A percentile compares a stretch with the other conserved stretches of the same genome.
phyloP scores from a whole-genome alignment of 1,284 basidiomycete species.

The Entoloma clypeatum region DNA sequence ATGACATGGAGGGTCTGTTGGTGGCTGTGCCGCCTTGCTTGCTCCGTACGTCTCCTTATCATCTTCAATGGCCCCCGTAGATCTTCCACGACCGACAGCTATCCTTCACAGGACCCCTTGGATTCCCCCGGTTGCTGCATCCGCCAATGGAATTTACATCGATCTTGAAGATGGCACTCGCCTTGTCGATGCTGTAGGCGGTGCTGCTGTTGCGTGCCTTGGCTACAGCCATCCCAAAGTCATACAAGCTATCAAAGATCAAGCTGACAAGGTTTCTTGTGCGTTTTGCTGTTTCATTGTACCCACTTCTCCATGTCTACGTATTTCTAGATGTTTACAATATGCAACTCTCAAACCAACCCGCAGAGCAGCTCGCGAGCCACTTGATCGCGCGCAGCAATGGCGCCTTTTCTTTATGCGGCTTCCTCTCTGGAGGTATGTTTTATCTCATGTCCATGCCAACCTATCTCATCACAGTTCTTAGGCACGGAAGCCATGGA shows the following conservation, averaged over 20 bases:
- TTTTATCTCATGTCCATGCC: constrained; percentile 7
- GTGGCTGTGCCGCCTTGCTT: not conserved
- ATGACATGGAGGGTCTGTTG: constrained; percentile 21
- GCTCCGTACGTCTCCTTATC: too few relatives aligned
- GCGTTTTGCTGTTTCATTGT: constrained; percentile 20
- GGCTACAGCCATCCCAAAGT: constrained; percentile 74
- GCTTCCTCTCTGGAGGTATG: constrained; percentile 70
- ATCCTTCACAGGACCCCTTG: constrained; percentile 65
- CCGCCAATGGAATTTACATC: constrained; percentile 67
- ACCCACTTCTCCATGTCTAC: not conserved
- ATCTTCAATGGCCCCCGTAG: too few relatives aligned
- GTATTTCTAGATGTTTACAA: constrained; percentile 67
- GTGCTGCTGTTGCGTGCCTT: constrained; percentile 79
- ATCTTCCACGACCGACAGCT: constrained; percentile 28
- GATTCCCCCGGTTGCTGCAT: constrained; percentile 62
- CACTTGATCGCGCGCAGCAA: constrained; percentile 56
- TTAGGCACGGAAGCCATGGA: constrained; percentile 85
- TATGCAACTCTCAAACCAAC: constrained; percentile 72
- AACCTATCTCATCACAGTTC: constrained; percentile 10
- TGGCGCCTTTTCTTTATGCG: constrained; percentile 69
- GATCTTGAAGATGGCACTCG: constrained; percentile 61
- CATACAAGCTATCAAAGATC: constrained; percentile 68
- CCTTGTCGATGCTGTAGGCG: constrained; percentile 75
- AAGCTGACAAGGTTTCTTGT: constrained; percentile 75
- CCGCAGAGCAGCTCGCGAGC: constrained; percentile 74